Evolutionary conservation across 257 asterid genomes (phyloP).

Genomic region (Nicotiana sylvestris): DNA sequence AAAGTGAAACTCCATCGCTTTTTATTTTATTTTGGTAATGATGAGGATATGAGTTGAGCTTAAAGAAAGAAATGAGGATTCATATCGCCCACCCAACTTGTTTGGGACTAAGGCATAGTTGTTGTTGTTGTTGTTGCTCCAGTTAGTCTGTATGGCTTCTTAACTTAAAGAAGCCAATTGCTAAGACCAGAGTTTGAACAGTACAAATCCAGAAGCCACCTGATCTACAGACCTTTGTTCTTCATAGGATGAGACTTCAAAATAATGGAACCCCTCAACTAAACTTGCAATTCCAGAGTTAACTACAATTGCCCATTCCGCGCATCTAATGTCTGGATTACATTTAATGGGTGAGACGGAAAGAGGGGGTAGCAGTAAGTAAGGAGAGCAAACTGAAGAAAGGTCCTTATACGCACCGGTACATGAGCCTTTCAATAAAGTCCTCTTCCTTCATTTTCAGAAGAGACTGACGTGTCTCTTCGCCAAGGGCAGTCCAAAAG

Average conservation of each 20-base stretch:
- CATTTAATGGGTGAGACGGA: background rate
- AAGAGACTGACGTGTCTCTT: slow-evolving; percentile 90
- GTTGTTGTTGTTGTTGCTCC: background rate
- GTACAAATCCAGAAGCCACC: slow-evolving; percentile 3
- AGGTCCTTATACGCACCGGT: slow-evolving; percentile 49
- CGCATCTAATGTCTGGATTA: background rate
- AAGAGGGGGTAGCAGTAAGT: background rate
- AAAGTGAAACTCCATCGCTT: background rate
- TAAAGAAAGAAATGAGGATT: no score
- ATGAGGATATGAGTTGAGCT: no score
- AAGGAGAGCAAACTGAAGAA: background rate
- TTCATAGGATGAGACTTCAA: slow-evolving; percentile 6
- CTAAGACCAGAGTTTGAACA: background rate
- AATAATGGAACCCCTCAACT: slow-evolving; percentile 1
- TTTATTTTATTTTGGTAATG: no score
- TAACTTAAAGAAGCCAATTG: background rate
- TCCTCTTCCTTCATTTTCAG: slow-evolving; percentile 98
- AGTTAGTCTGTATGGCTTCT: background rate
- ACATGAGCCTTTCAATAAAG: slow-evolving; percentile 91
- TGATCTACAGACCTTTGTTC: background rate
- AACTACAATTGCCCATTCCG: background rate
- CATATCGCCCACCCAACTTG: no score
- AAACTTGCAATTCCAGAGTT: background rate
- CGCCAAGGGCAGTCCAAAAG: slow-evolving; percentile 98
- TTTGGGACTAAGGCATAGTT: no score